Percentiles rank a stretch among this genome's conserved stretches.
Conservation (phyloP, 768 basidiomycete genomes). For the Trametes cingulata region DNA sequence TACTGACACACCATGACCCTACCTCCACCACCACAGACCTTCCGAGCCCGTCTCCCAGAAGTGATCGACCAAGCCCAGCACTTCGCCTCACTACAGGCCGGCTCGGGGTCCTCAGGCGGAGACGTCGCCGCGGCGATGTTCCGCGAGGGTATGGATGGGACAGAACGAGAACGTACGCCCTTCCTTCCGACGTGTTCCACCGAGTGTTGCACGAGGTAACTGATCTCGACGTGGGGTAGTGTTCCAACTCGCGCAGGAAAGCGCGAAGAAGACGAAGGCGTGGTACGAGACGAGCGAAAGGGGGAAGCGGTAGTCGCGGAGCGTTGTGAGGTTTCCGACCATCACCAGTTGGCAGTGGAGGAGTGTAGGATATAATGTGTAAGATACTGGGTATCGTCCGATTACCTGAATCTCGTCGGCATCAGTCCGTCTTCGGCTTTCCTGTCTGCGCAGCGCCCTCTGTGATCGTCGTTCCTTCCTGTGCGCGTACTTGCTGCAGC, state of each 20-base stretch:
- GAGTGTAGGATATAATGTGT: conserved; percentile 10
- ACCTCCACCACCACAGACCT: conserved; percentile 51
- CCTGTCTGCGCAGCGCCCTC: neutral
- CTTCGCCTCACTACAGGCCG: conserved; percentile 51
- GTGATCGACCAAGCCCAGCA: conserved; percentile 87
- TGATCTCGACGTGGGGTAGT: conserved; percentile 47
- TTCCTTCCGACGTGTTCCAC: neutral
- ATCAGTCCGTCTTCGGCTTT: conserved; percentile 13
- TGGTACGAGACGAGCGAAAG: conserved; percentile 83
- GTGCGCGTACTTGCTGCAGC: conserved; percentile 21
- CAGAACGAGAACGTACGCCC: conserved; percentile 85
- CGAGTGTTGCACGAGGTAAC: neutral
- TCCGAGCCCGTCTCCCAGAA: conserved; percentile 74
- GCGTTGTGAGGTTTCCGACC: too few relatives aligned
- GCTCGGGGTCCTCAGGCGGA: conserved; percentile 44
- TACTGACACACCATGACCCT: conserved; percentile 11
- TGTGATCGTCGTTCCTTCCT: neutral
- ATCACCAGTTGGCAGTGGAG: neutral
- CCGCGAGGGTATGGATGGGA: conserved; percentile 89
- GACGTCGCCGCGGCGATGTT: conserved; percentile 72
- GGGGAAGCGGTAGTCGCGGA: conserved; percentile 41
- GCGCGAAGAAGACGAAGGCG: conserved; percentile 68
- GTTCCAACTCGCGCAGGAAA: conserved; percentile 84
- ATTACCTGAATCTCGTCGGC: too few relatives aligned
- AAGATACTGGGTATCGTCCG: neutral